phyloP scores from a whole-genome alignment of 2,329 filamentous ascomycete species.

The Arthrinium phaeospermum region DNA sequence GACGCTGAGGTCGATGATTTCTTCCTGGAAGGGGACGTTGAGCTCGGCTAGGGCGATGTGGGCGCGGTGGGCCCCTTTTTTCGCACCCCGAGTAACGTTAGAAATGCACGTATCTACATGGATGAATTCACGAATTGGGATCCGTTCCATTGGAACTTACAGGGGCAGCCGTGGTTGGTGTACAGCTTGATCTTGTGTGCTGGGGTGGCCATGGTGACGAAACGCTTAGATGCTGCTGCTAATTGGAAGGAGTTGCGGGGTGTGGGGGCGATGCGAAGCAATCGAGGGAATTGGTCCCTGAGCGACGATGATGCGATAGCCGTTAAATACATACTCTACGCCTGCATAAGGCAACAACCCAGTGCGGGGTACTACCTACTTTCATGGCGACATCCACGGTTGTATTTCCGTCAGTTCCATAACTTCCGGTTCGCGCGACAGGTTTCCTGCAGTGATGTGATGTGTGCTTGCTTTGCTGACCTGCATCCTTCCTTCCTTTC shows the following conservation, averaged over 20 bases:
- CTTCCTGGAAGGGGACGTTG: slow-evolving; percentile 23
- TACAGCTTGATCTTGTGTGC: slow-evolving; percentile 26
- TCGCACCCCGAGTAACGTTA: no score
- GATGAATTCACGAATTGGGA: no score
- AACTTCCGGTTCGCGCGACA: not conserved
- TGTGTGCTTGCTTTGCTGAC: not conserved
- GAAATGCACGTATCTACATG: no score
- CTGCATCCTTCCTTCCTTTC: not conserved
- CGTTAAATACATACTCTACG: not conserved
- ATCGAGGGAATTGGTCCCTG: not conserved
- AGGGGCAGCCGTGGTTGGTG: slow-evolving; percentile 25
- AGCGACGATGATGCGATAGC: not conserved
- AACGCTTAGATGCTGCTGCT: not conserved
- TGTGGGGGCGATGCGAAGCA: not conserved
- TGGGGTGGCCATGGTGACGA: not conserved
- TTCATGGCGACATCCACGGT: not conserved
- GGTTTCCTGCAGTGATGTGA: not conserved
- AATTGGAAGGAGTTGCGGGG: not conserved
- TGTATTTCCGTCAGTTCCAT: slow-evolving; percentile 8
- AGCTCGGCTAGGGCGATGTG: slow-evolving; percentile 24
- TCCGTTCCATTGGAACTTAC: not conserved
- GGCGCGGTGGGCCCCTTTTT: slow-evolving; percentile 25
- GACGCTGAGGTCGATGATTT: slow-evolving; percentile 22
- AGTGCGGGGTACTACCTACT: slow-evolving; percentile 1
- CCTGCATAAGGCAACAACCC: no score